Conservation (phyloP, 2,329 filamentous ascomycete genomes). For the Phyllosticta citriasiana region DNA sequence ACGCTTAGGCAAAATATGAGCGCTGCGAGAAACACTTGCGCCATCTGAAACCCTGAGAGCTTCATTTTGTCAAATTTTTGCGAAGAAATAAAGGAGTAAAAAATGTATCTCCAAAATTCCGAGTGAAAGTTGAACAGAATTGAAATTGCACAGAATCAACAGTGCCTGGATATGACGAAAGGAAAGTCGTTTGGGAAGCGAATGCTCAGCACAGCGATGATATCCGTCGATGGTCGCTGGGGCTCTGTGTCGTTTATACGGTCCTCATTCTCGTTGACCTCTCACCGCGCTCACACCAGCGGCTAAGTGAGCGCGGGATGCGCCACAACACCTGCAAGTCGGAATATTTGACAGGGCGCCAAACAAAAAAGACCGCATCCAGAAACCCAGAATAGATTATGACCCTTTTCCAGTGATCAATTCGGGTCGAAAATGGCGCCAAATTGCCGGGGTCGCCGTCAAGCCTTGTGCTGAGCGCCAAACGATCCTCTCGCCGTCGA, state of each 20-base stretch:
- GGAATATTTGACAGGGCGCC: not conserved
- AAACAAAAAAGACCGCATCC: not conserved
- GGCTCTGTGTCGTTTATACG: not conserved
- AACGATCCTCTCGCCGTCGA: not conserved
- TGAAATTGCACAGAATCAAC: not conserved
- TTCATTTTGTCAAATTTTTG: slow-evolving; percentile 22
- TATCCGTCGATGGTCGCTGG: not conserved
- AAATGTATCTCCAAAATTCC: not conserved
- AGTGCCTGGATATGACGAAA: not conserved
- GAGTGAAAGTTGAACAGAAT: not conserved
- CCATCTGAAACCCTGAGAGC: slow-evolving; percentile 26
- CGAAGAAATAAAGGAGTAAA: not conserved
- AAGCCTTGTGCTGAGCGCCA: not conserved
- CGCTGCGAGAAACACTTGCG: slow-evolving; percentile 24
- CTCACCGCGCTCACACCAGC: not conserved
- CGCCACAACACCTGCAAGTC: not conserved
- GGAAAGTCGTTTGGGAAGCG: not conserved
- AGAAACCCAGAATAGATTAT: not conserved
- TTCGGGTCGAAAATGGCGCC: not conserved
- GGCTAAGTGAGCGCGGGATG: not conserved
- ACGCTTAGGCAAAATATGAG: slow-evolving; percentile 27
- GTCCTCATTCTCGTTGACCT: not conserved
- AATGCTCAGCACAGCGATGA: not conserved
- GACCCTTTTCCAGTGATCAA: not conserved
- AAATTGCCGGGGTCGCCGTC: not conserved